Evolutionary conservation across 2,329 filamentous ascomycete genomes (phyloP).

Genomic region (Pseudogymnoascus sp.): DNA sequence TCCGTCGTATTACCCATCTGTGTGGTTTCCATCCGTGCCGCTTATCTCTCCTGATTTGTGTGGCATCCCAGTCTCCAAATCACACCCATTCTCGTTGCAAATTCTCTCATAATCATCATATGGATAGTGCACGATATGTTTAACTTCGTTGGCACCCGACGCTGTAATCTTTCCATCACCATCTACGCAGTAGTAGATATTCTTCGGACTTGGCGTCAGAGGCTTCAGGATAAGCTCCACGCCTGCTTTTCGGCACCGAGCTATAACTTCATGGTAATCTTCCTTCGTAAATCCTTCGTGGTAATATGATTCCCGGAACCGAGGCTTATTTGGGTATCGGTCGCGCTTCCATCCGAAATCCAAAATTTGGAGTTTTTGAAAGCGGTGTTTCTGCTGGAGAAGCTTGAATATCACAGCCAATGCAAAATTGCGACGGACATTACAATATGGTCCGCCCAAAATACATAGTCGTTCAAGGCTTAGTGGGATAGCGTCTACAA

Average conservation of each 20-base stretch:
- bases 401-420: neutral
- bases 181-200: neutral
- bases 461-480: neutral
- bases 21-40: too few species aligned
- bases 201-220: neutral
- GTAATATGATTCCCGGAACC: fast-evolving
- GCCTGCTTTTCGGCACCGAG: neutral
- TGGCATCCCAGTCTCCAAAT: neutral
- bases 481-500: neutral
- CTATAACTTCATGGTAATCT: neutral
- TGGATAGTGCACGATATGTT: neutral
- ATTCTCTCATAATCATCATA: neutral
- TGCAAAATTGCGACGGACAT: too few species aligned
- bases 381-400: neutral
- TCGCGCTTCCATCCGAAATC: neutral
- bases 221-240: neutral
- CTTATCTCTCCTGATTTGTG: too few species aligned
- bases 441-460: neutral
- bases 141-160: neutral
- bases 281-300: neutral
- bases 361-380: neutral
- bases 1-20: too few species aligned
- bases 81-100: neutral
- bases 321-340: neutral
- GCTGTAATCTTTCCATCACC: neutral